Conservation (phyloP, 2,329 filamentous ascomycete species). For the Penicillium sp. region DNA sequence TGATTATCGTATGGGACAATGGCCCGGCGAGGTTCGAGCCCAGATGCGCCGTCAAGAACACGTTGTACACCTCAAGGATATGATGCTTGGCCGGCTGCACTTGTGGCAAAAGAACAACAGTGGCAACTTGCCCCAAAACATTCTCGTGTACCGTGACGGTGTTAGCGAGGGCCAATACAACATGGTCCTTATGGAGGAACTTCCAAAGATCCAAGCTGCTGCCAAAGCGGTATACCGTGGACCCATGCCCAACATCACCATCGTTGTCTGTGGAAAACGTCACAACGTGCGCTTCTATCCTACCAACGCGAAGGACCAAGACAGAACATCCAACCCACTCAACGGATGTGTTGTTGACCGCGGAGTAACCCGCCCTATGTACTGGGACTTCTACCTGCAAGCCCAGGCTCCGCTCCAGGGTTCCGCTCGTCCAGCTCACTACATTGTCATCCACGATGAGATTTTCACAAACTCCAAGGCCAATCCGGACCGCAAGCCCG, state of each 20-base stretch:
- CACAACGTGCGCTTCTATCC: slow-evolving; percentile 82
- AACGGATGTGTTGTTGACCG: slow-evolving; percentile 76
- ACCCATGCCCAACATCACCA: slow-evolving; percentile 52
- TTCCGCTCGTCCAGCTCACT: slow-evolving; percentile 72
- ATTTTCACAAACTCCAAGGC: slow-evolving; percentile 42
- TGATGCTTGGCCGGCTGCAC: slow-evolving; percentile 54
- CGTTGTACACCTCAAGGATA: slow-evolving; percentile 51
- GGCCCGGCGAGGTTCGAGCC: slow-evolving; percentile 59
- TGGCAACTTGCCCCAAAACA: slow-evolving; percentile 53
- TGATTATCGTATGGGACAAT: slow-evolving; percentile 61
- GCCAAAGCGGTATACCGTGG: slow-evolving; percentile 52
- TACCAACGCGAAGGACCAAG: slow-evolving; percentile 41
- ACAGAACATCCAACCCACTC: slow-evolving; percentile 53
- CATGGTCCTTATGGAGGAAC: slow-evolving; percentile 57
- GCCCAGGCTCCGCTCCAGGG: slow-evolving; percentile 71
- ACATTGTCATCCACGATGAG: slow-evolving; percentile 61
- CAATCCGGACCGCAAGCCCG: slow-evolving; percentile 1
- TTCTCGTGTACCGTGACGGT: slow-evolving; percentile 78
- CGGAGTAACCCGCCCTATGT: slow-evolving; percentile 61
- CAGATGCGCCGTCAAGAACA: slow-evolving; percentile 52
- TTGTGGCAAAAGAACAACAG: slow-evolving; percentile 56
- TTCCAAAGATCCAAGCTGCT: slow-evolving; percentile 46
- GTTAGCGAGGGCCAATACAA: slow-evolving; percentile 76
- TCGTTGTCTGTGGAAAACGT: slow-evolving; percentile 74
- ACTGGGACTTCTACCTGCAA: slow-evolving; percentile 77